Percentiles rank a stretch among this genome's conserved stretches.
These are phyloP conservation scores for Colletotrichum abscissum DNA, from an alignment of 2,329 filamentous ascomycete genomes.

Conservation along the genomic window DNA sequence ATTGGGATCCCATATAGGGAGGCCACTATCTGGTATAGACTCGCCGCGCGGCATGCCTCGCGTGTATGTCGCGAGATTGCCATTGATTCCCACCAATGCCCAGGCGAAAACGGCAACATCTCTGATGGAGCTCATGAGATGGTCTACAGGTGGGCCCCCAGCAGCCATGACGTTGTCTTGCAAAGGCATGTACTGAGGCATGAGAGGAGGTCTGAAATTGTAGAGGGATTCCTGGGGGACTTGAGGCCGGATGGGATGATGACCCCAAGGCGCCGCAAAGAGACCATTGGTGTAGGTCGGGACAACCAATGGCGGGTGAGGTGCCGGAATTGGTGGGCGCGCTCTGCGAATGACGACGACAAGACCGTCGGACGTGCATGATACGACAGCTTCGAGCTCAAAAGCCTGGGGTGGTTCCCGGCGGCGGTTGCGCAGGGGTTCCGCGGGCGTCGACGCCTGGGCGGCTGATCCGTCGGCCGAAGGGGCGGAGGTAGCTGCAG, in stretches of 20 bases:
- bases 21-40: slow-evolving; percentile 67
- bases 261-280: slow-evolving; percentile 84
- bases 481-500: slow-evolving; percentile 19
- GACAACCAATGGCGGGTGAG: slow-evolving; percentile 60
- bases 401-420: slow-evolving; percentile 57
- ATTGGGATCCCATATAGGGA: slow-evolving; percentile 69
- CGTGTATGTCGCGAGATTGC: slow-evolving; percentile 73
- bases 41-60: slow-evolving; percentile 72
- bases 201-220: slow-evolving; percentile 55
- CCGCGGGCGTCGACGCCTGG: slow-evolving; percentile 12
- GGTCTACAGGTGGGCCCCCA: slow-evolving; percentile 66
- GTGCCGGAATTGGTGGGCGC: slow-evolving; percentile 73
- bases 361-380: slow-evolving; percentile 88
- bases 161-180: slow-evolving; percentile 56
- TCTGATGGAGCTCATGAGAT: slow-evolving; percentile 83
- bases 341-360: slow-evolving; percentile 84
- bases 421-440: slow-evolving; percentile 38
- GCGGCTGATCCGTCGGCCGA: slow-evolving; percentile 11
- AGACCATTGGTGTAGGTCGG: slow-evolving; percentile 69
- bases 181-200: slow-evolving; percentile 57
- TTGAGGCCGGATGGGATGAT: slow-evolving; percentile 68
- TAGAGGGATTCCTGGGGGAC: slow-evolving; percentile 55
- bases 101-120: slow-evolving; percentile 91
- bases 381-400: slow-evolving; percentile 90
- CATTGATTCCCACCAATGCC: slow-evolving; percentile 84